Conservation (phyloP, 73 alveolate genomes). For the Symbiodinium natans region DNA sequence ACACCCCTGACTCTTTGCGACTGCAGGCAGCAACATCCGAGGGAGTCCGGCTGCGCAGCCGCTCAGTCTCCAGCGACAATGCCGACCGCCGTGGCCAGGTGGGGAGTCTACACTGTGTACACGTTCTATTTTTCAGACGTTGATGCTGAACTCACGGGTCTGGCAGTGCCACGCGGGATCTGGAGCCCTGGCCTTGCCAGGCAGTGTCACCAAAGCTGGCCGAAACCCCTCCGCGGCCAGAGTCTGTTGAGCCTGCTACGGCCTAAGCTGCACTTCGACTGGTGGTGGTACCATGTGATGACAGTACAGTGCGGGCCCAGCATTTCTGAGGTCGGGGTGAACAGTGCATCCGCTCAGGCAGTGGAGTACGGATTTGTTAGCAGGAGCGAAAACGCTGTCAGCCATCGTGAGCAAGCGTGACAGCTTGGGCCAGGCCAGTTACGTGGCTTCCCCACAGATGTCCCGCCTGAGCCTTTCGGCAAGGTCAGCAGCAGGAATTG, state of each 20-base stretch:
- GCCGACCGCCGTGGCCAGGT: not conserved
- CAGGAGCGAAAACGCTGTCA: not conserved
- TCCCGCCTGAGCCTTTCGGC: not conserved
- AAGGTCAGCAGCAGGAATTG: no score
- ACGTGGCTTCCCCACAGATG: not conserved
- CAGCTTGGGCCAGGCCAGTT: not conserved
- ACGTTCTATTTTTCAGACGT: no score
- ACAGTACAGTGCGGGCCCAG: no score
- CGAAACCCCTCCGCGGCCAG: not conserved
- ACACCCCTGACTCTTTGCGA: no score
- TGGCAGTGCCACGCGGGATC: no score
- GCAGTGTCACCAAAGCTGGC: not conserved
- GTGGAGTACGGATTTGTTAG: not conserved
- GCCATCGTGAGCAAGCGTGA: no score
- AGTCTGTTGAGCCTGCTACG: not conserved
- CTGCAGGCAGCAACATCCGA: constrained; percentile 15
- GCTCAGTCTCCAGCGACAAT: not conserved
- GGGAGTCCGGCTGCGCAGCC: not conserved
- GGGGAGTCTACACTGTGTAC: no score
- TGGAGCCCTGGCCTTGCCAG: not conserved
- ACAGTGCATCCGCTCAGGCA: not conserved
- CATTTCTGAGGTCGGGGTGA: no score
- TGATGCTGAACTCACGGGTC: no score
- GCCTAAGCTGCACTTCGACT: not conserved
- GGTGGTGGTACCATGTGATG: no score